Percentiles rank a stretch among this genome's conserved stretches.
Evolutionary conservation across 2,329 filamentous ascomycete species (phyloP).

Genomic region (Gliomastix tumulicola): DNA sequence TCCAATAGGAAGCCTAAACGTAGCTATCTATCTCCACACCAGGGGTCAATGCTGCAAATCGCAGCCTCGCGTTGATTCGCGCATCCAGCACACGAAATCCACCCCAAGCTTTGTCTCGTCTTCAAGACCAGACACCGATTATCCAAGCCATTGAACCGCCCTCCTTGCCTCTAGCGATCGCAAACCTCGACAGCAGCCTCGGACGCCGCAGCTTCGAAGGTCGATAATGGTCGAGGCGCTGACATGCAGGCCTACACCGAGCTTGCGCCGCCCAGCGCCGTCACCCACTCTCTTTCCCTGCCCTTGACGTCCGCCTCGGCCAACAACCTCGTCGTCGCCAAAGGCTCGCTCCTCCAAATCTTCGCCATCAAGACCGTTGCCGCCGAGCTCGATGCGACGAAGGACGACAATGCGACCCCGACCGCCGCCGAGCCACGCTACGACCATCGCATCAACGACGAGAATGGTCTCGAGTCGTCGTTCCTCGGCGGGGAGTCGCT

Average conservation of each 20-base stretch:
- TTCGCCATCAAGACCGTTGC: constrained; percentile 67
- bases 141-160: too few relatives aligned
- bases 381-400: constrained; percentile 50
- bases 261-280: constrained; percentile 86
- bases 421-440: constrained; percentile 37
- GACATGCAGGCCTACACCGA: constrained; percentile 97
- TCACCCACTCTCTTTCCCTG: constrained; percentile 77
- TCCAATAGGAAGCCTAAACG: too few relatives aligned
- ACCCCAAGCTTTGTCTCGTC: too few relatives aligned
- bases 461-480: constrained; percentile 59
- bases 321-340: constrained; percentile 84
- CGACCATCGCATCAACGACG: constrained; percentile 49
- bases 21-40: too few relatives aligned
- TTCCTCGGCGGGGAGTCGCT: constrained; percentile 59
- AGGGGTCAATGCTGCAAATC: too few relatives aligned
- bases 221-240: constrained; percentile 27
- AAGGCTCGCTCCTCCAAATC: constrained; percentile 87
- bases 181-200: too few relatives aligned
- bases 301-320: constrained; percentile 70
- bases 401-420: constrained; percentile 19
- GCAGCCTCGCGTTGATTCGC: constrained; percentile 8
- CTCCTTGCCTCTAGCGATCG: too few relatives aligned
- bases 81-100: too few relatives aligned
- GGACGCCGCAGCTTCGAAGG: too few relatives aligned
- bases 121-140: too few relatives aligned